Evolutionary conservation across 306 rosid genomes (phyloP).

Genomic region (Citrullus colocynthis): DNA sequence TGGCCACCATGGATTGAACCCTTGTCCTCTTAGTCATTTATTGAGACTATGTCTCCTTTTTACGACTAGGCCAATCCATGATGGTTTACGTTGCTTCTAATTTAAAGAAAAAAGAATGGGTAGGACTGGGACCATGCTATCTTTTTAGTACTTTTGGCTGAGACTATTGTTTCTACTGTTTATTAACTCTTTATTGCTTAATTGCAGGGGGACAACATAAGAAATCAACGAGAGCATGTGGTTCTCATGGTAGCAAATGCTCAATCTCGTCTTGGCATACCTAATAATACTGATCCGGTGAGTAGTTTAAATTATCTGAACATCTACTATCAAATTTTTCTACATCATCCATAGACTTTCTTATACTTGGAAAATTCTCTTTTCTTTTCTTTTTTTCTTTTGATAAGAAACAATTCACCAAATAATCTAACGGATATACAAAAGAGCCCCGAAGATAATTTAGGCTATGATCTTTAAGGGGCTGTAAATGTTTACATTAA

Average conservation of each 20-base stretch:
- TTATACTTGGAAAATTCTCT: not conserved
- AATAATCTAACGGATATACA: too few species aligned
- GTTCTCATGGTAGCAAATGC: slow-evolving; percentile 81
- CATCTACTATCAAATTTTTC: not conserved
- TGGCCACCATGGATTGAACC: too few species aligned
- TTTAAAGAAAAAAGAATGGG: too few species aligned
- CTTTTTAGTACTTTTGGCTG: not conserved
- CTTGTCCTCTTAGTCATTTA: too few species aligned
- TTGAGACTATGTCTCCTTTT: too few species aligned
- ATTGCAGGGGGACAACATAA: slow-evolving; percentile 70
- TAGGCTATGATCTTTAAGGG: too few species aligned
- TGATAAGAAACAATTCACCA: too few species aligned
- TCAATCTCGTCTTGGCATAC: slow-evolving; percentile 65
- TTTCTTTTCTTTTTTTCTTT: not conserved
- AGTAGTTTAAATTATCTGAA: slow-evolving; percentile 25
- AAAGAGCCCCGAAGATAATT: too few species aligned
- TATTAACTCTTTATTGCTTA: not conserved
- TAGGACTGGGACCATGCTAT: too few species aligned
- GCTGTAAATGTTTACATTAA: too few species aligned
- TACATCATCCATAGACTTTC: not conserved
- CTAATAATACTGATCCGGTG: slow-evolving; percentile 56
- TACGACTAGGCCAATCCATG: too few species aligned
- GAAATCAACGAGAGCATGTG: slow-evolving; percentile 89
- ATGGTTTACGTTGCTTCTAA: too few species aligned
- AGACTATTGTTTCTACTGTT: not conserved